Conservation (phyloP, 805 yeast species). For the Saccharomyces kudriavzevii region DNA sequence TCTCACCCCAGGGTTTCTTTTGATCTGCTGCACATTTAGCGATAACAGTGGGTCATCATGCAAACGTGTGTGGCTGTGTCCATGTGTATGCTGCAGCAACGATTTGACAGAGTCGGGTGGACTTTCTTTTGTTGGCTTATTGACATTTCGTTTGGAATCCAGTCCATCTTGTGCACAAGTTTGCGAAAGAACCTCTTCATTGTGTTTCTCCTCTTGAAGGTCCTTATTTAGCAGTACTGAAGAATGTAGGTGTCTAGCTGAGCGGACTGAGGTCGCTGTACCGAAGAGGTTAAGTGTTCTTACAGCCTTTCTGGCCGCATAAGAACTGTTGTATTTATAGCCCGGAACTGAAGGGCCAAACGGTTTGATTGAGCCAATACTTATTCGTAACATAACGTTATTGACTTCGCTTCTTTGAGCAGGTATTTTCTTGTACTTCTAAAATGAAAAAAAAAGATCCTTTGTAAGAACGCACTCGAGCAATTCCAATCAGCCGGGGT, state of each 20-base stretch:
- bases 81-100: conserved; percentile 17
- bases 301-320: neutral
- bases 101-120: neutral
- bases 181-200: neutral
- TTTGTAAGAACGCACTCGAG: neutral
- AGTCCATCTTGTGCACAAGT: neutral
- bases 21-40: conserved; percentile 37
- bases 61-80: conserved; percentile 32
- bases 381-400: neutral
- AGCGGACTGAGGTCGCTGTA: neutral
- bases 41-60: conserved; percentile 30
- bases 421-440: neutral
- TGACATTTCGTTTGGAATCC: neutral
- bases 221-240: neutral
- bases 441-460: neutral
- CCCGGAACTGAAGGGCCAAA: neutral
- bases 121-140: neutral
- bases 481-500: neutral
- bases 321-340: neutral
- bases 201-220: neutral
- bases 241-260: neutral
- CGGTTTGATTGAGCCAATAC: neutral
- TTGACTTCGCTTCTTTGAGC: neutral
- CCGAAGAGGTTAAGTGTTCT: neutral
- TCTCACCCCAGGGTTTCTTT: conserved; percentile 75